Evolutionary conservation across 768 basidiomycete species (phyloP), one percentile per base, ranked within the genome.

Genomic region (Rhizopogon salebrosus): DNA sequence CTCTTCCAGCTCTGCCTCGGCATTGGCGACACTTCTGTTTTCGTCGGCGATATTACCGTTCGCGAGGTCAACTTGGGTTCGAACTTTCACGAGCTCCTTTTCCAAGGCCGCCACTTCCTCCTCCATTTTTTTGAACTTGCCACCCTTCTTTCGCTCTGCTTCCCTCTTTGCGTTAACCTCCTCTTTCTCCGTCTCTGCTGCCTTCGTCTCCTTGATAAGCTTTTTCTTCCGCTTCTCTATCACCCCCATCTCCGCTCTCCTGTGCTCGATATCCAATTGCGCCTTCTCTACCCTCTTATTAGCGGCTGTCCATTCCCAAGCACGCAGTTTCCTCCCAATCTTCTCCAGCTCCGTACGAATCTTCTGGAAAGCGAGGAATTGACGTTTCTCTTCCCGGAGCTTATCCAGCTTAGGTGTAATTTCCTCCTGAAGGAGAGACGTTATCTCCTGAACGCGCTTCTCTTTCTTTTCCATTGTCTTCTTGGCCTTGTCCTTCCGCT

Each of bases 391-490:
- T 18, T 75, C 74, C 8, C 95, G 84, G 2, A 98, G 83, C 57
- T 87, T 92, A 63, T 98, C 87, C 39, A 98, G 76, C 65, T 98
- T 98, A 0, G 97, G 95, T 0, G 83, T 87, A 63, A 98, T 97
- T 70, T 98, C 97, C 67, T 98, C 94, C 0, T 72, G 69, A 23
- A 98, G 80, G 18, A 91, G 75, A 1, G 82, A 75, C 14, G 80
- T 86, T 63, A 97, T 85, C 70, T 98, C 95, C 53, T 90, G 84
- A 13, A 98, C 88, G 55, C 89, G 86, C 71, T 95, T 98, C 59
- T 98, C 92, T 73, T 98, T 98, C 79, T 95, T 98, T 23, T 79
- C 79, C 88, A 99, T 99, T 0, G 92, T 97, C 70, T 89, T 92
- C 64, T 87, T 81, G 6, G 95, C 95, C 68, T 97, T 97, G 66